Base-by-base conservation (phyloP, 352 stramenopile species). In the Globisporangium canariense region DNA sequence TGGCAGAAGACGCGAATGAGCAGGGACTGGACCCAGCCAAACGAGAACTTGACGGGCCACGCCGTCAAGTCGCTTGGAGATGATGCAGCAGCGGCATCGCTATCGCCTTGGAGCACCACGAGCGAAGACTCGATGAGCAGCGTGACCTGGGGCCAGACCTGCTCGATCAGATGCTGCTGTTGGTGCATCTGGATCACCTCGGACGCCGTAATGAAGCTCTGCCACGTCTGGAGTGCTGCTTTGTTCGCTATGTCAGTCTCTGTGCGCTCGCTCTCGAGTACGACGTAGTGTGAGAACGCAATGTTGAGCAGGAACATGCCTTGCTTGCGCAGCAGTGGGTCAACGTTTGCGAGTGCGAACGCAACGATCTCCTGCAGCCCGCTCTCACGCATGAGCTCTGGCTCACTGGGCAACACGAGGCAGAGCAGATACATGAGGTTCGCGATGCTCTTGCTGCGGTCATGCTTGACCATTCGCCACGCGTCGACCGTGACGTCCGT, bases 161-260 rank as follows among this genome's bases (percentile, higher is more conserved):
- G 84, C 59, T 93, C 86, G 61, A 94, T 77, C 25, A 94, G 47
- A 53, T 94, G 86, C 59, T 86, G 84, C 55, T 93, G 82, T 41
- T 94, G 84, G 50, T 94, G 84, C 69, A 91, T 85, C 59, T 93
- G 83, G 43, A 94, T 90, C 13, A 94, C 83, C 25, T 94, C 83
- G 1, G 83, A 92, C 3, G 79, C 83, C 1, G 78, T 77, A 45
- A 94, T 61, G 38, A 92, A 94, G 58, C 72, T 86, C 65, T 84
- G 74, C 86, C 86, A 94, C 20, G 67, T 78, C 38, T 38, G 41
- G 14, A 76, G 36, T 6, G 34, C 28, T n/a, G 28, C 28, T 25
- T 20, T 28, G 14, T 52, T 28, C n/a, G 65, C 64, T 6, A 30
- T 16, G 14, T 55, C 43, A 8, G 38, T 49, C 16, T 46, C 51